These are phyloP conservation scores for Cytospora chrysosperma DNA, from an alignment of 2,329 filamentous ascomycete species.

Conservation along the genomic window DNA sequence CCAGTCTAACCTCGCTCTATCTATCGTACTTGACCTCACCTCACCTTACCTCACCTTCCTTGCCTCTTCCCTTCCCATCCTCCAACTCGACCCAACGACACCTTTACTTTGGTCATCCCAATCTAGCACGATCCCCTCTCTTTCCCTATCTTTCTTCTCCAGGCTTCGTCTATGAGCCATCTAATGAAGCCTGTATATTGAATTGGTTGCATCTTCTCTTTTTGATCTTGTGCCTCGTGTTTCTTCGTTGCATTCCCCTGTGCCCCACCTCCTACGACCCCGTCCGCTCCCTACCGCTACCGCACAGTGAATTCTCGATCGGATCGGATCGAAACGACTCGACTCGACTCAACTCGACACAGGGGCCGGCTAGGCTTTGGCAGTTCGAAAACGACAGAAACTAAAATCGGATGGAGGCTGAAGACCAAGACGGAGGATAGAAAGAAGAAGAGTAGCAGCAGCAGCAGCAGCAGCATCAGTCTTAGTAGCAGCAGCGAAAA, in stretches of 20 bases:
- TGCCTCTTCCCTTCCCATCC: background rate
- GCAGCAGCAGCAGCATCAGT: background rate
- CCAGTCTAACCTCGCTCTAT: background rate
- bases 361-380: background rate
- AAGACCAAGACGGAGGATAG: background rate
- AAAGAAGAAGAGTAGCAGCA: background rate
- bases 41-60: background rate
- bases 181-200: slow-evolving; percentile 35
- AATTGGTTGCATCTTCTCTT: slow-evolving; percentile 23
- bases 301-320: background rate
- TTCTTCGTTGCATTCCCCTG: slow-evolving; percentile 15
- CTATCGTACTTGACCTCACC: background rate
- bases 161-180: slow-evolving; percentile 26
- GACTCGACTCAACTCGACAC: background rate
- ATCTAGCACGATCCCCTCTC: slow-evolving; percentile 13
- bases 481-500: background rate
- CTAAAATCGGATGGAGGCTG: background rate
- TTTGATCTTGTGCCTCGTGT: slow-evolving; percentile 11
- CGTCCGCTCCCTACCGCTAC: slow-evolving; percentile 7
- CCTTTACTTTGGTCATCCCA: slow-evolving; percentile 11
- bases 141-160: slow-evolving; percentile 25
- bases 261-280: slow-evolving; percentile 2
- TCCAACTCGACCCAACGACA: slow-evolving; percentile 8
- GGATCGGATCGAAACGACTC: background rate
- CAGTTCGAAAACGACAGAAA: background rate